phyloP scores from a whole-genome alignment of 2,329 filamentous ascomycete genomes.

The Aciculosporium take region DNA sequence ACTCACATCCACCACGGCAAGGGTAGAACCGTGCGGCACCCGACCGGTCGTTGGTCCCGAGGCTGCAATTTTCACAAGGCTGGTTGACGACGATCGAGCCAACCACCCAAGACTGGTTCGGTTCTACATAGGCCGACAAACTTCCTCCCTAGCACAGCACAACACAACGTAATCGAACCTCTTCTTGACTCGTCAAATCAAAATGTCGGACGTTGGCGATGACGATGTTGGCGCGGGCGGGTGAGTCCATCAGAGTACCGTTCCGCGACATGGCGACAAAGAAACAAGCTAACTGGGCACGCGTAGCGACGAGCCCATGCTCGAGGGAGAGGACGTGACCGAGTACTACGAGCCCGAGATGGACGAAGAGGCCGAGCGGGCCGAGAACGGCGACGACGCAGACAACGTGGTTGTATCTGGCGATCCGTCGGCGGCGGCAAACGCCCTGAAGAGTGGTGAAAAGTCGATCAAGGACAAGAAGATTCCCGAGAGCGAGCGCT shows the following conservation, averaged over 20 bases:
- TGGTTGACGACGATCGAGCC: neutral
- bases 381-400: conserved; percentile 39
- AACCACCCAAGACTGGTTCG: neutral
- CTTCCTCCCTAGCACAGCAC: neutral
- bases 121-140: too few species aligned
- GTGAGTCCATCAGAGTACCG: conserved; percentile 27
- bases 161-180: neutral
- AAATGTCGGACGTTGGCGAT: conserved; percentile 63
- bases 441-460: conserved; percentile 36
- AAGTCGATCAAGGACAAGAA: conserved; percentile 64
- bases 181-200: conserved; percentile 10
- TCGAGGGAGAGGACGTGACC: conserved; percentile 54
- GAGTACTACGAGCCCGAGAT: conserved; percentile 44
- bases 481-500: conserved; percentile 75
- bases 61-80: conserved; percentile 18
- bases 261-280: neutral
- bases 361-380: conserved; percentile 36
- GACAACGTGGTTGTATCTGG: conserved; percentile 47
- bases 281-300: neutral
- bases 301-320: conserved; percentile 53
- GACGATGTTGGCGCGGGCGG: conserved; percentile 44
- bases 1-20: neutral
- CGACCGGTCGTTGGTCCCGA: conserved; percentile 9
- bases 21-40: too few species aligned
- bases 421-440: conserved; percentile 46